Evolutionary conservation across 225 moss, liverwort and hornwort genomes (phyloP).

Genomic region (Asterella californica): DNA sequence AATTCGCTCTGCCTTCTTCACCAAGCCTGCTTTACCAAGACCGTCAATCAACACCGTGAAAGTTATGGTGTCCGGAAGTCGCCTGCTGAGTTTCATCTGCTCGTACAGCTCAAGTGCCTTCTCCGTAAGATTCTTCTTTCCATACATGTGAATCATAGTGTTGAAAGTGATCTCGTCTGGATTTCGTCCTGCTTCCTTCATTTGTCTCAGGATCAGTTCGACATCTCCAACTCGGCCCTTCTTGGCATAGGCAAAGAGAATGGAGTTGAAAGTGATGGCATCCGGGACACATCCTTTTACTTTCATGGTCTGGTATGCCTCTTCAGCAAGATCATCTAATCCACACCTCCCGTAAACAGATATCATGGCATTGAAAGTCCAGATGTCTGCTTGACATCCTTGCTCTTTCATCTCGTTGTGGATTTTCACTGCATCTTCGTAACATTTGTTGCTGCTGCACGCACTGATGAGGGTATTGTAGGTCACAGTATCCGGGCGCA

Average conservation of each 20-base stretch:
- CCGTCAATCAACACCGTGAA: conserved; percentile 45
- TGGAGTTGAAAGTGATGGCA: conserved; percentile 48
- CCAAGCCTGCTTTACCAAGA: conserved; percentile 45
- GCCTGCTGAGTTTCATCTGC: conserved; percentile 42
- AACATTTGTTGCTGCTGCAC: conserved; percentile 63
- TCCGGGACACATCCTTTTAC: conserved; percentile 41
- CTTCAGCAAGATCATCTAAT: conserved; percentile 43
- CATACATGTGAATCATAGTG: conserved; percentile 51
- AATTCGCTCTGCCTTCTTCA: conserved; percentile 44
- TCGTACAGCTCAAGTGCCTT: conserved; percentile 42
- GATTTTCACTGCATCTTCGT: conserved; percentile 60
- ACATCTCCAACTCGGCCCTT: conserved; percentile 44
- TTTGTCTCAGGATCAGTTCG: conserved; percentile 38
- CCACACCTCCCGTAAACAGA: conserved; percentile 52
- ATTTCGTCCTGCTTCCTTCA: conserved; percentile 32
- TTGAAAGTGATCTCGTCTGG: conserved; percentile 46
- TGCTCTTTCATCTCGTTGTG: conserved; percentile 74
- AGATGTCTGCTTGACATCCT: conserved; percentile 61
- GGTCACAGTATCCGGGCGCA: conserved; percentile 76
- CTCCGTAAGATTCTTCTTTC: conserved; percentile 30
- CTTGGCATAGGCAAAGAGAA: conserved; percentile 36
- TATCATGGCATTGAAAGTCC: conserved; percentile 62
- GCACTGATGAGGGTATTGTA: conserved; percentile 78
- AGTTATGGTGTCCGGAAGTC: conserved; percentile 43
- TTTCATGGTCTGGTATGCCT: conserved; percentile 36